phyloP scores from a whole-genome alignment of 441 rosid genomes.

The Pelargonium cotyledonis region DNA sequence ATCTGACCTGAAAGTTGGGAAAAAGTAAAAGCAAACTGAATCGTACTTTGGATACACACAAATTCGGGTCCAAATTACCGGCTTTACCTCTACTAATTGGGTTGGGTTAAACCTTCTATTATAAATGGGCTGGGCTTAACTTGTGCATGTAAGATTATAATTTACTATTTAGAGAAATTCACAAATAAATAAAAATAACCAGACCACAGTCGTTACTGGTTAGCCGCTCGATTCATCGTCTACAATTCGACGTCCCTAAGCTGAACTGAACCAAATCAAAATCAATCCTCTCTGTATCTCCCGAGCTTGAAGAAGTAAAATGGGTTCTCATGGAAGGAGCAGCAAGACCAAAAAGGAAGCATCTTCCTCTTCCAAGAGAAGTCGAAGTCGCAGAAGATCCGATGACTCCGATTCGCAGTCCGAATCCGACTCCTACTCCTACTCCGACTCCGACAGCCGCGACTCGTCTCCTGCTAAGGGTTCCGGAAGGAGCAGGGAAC shows the following conservation, averaged over 20 bases:
- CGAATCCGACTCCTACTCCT: slow-evolving; percentile 24
- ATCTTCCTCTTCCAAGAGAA: slow-evolving; percentile 24
- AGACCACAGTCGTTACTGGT: too few species aligned
- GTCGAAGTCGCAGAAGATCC: slow-evolving; percentile 25
- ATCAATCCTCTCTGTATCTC: not conserved
- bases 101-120: too few species aligned
- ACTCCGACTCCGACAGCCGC: slow-evolving; percentile 17
- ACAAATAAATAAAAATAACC: too few species aligned
- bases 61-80: too few species aligned
- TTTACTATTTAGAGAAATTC: too few species aligned
- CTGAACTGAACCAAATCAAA: not conserved
- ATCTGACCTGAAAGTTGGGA: too few species aligned
- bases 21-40: too few species aligned
- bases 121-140: too few species aligned
- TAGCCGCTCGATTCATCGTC: too few species aligned
- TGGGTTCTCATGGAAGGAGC: slow-evolving; percentile 16
- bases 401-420: slow-evolving; percentile 28
- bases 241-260: not conserved
- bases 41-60: too few species aligned
- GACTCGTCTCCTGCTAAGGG: slow-evolving; percentile 23
- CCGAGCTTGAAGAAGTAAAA: not conserved
- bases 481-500: slow-evolving; percentile 26
- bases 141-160: too few species aligned
- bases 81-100: too few species aligned
- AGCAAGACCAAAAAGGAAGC: slow-evolving; percentile 29